Evolutionary conservation across 192 early-diverging fungal genomes (phyloP).

Genomic region (Funneliformis mosseae): DNA sequence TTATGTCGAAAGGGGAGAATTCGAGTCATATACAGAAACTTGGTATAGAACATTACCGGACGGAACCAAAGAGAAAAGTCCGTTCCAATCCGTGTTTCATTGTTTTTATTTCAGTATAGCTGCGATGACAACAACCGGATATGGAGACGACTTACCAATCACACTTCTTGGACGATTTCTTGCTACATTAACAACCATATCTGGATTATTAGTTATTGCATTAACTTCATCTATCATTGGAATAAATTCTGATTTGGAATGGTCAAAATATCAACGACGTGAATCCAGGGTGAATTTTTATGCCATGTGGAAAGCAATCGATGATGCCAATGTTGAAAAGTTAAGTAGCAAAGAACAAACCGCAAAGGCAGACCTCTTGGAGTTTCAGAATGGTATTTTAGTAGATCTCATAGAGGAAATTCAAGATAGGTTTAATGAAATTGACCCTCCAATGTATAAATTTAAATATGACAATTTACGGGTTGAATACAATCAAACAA

Average conservation of each 20-base stretch:
- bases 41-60: background rate
- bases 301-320: background rate
- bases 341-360: background rate
- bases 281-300: background rate
- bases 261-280: constrained; percentile 26
- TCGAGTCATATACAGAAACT: background rate
- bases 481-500: background rate
- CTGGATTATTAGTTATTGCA: constrained; percentile 55
- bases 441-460: background rate
- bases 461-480: background rate
- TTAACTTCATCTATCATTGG: constrained; percentile 56
- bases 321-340: background rate
- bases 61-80: constrained; percentile 39
- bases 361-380: background rate
- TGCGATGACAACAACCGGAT: constrained; percentile 57
- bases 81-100: constrained; percentile 53
- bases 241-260: constrained; percentile 54
- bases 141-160: constrained; percentile 52
- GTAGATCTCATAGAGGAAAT: background rate
- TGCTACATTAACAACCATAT: constrained; percentile 47
- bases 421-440: background rate
- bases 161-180: constrained; percentile 28
- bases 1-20: background rate
- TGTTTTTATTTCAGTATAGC: constrained; percentile 54
- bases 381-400: background rate